A percentile compares a stretch with the other conserved stretches of the same genome.
Evolutionary conservation across 192 early-diverging fungal genomes (phyloP).

Genomic region (Lunasporangiospora selenospora): DNA sequence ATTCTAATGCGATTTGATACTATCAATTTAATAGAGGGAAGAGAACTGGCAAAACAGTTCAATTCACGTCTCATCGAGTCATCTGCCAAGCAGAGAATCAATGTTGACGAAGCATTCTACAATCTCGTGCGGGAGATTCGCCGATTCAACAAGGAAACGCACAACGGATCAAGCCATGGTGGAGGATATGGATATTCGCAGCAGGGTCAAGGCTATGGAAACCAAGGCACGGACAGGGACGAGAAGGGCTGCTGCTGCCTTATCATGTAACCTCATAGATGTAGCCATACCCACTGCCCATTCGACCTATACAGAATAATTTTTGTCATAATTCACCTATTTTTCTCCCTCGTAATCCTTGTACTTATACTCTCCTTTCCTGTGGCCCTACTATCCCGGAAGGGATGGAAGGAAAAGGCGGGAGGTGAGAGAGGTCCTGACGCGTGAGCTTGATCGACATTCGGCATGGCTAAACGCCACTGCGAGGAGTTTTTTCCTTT

Average conservation of each 20-base stretch:
- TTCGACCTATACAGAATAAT: too few relatives aligned
- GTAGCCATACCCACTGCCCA: too few relatives aligned
- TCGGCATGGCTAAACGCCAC: too few relatives aligned
- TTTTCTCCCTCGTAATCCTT: too few relatives aligned
- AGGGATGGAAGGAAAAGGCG: too few relatives aligned
- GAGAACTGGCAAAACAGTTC: conserved; percentile 73
- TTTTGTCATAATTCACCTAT: too few relatives aligned
- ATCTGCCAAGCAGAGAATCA: conserved; percentile 81
- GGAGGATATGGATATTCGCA: conserved; percentile 23
- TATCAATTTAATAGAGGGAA: conserved; percentile 64
- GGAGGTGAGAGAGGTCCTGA: too few relatives aligned
- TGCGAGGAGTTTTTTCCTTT: too few relatives aligned
- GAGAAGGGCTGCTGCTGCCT: conserved; percentile 62
- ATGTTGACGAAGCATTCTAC: conserved; percentile 91
- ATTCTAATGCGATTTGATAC: not conserved
- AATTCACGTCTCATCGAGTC: conserved; percentile 85
- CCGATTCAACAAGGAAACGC: conserved; percentile 72
- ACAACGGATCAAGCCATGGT: conserved; percentile 5
- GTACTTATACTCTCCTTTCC: too few relatives aligned
- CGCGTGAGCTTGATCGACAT: too few relatives aligned
- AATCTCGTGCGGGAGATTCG: conserved; percentile 83
- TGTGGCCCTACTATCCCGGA: too few relatives aligned
- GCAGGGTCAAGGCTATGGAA: conserved; percentile 31
- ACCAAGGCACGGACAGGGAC: conserved; percentile 1
- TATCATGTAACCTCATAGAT: conserved; percentile 61